Conservation (phyloP, 1,284 basidiomycete genomes). For the Ceratobasidium sp. region DNA sequence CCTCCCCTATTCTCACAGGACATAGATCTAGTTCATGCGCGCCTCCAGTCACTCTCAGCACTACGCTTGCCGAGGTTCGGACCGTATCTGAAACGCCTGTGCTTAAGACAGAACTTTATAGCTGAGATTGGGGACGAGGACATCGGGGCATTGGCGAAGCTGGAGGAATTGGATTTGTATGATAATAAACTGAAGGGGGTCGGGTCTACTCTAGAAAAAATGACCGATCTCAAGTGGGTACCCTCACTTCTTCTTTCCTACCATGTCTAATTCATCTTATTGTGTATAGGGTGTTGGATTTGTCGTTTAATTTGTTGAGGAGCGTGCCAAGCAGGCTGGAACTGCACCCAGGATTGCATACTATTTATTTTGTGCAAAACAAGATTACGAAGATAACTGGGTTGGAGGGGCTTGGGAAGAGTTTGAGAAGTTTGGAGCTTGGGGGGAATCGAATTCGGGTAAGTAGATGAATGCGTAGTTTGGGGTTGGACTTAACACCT, state of each 20-base stretch:
- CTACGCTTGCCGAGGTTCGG: conserved; percentile 75
- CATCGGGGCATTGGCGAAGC: conserved; percentile 69
- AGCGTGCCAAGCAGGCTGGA: conserved; percentile 71
- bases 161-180: conserved; percentile 94
- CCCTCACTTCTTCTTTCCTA: neutral
- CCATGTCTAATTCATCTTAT: conserved; percentile 9
- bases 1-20: conserved; percentile 64
- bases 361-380: conserved; percentile 96
- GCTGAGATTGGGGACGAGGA: conserved; percentile 74
- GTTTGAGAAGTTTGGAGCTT: conserved; percentile 86
- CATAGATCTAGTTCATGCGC: conserved; percentile 88
- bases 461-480: conserved; percentile 48
- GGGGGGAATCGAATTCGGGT: conserved; percentile 93
- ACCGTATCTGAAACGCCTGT: conserved; percentile 75
- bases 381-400: conserved; percentile 85
- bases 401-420: conserved; percentile 67
- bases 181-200: conserved; percentile 89
- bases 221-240: conserved; percentile 75
- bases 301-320: conserved; percentile 94
- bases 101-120: conserved; percentile 90
- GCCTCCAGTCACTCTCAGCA: conserved; percentile 70
- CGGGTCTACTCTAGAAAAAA: conserved; percentile 71
- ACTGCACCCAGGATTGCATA: conserved; percentile 70
- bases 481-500: conserved; percentile 37
- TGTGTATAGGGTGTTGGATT: conserved; percentile 76